Evolutionary conservation across 2,329 filamentous ascomycete species (phyloP).

Genomic region (Arthroderma uncinatum): DNA sequence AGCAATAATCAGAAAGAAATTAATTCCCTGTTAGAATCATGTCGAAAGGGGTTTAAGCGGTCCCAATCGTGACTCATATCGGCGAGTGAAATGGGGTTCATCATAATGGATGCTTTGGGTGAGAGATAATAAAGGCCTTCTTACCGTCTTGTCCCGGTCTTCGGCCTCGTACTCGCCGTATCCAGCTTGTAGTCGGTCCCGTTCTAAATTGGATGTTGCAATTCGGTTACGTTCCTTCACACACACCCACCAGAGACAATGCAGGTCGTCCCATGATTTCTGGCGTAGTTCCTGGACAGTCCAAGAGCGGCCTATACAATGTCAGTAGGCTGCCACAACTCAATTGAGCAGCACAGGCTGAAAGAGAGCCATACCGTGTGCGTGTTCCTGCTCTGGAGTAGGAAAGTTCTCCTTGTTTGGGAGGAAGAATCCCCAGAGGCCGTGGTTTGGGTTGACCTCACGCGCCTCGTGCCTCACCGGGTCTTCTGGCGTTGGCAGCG

Average conservation of each 20-base stretch:
- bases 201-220: slow-evolving; percentile 62
- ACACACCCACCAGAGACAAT: slow-evolving; percentile 89
- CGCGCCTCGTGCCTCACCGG: slow-evolving; percentile 38
- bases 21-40: slow-evolving; percentile 14
- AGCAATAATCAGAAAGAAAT: slow-evolving; percentile 6
- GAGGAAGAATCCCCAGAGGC: slow-evolving; percentile 87
- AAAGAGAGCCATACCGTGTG: slow-evolving; percentile 48
- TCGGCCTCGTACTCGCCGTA: slow-evolving; percentile 62
- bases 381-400: slow-evolving; percentile 54
- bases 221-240: slow-evolving; percentile 82
- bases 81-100: slow-evolving; percentile 24
- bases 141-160: slow-evolving; percentile 55
- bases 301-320: slow-evolving; percentile 60
- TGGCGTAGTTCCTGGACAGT: slow-evolving; percentile 69
- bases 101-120: slow-evolving; percentile 12
- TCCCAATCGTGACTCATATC: slow-evolving; percentile 21
- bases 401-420: slow-evolving; percentile 55
- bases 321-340: background rate
- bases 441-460: slow-evolving; percentile 62
- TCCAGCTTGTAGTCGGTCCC: slow-evolving; percentile 54
- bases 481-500: slow-evolving; percentile 61
- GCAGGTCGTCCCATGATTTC: slow-evolving; percentile 90
- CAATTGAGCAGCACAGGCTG: background rate
- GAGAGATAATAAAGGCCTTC: slow-evolving; percentile 19
- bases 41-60: slow-evolving; percentile 20